Evolutionary conservation across 441 rosid genomes (phyloP).

Genomic region (Macaranga tanarius): DNA sequence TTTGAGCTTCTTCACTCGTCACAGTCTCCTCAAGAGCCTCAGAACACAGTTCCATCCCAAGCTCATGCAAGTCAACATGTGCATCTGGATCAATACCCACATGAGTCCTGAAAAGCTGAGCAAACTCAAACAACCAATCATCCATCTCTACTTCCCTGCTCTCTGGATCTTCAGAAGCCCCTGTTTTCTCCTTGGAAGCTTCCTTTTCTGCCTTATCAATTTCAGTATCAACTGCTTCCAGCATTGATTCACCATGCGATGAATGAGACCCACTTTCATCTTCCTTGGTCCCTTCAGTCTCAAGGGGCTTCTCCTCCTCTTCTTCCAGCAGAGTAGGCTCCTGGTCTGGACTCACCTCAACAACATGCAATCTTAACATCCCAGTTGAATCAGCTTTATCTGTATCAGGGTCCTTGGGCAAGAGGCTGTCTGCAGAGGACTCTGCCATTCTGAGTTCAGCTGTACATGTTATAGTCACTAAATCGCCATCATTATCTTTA

Average conservation of each 20-base stretch:
- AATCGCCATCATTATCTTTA: slow-evolving; percentile 87
- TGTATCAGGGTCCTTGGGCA: slow-evolving; percentile 50
- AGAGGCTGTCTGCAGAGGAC: slow-evolving; percentile 49
- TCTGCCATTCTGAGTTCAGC: slow-evolving; percentile 79
- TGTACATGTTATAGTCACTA: slow-evolving; percentile 78
- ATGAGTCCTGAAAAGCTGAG: slow-evolving; percentile 84
- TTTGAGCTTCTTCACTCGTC: slow-evolving; percentile 85
- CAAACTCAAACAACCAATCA: slow-evolving; percentile 95
- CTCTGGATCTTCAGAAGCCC: slow-evolving; percentile 62
- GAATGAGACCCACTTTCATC: slow-evolving; percentile 53
- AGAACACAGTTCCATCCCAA: slow-evolving; percentile 95
- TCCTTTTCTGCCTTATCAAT: slow-evolving; percentile 47
- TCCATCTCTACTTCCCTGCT: slow-evolving; percentile 88
- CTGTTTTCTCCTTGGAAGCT: slow-evolving; percentile 49
- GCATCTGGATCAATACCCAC: slow-evolving; percentile 94
- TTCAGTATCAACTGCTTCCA: slow-evolving; percentile 49
- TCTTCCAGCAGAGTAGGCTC: slow-evolving; percentile 72
- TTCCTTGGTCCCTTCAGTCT: slow-evolving; percentile 49
- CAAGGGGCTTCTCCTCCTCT: slow-evolving; percentile 71
- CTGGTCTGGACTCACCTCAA: slow-evolving; percentile 87
- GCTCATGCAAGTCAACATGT: slow-evolving; percentile 86
- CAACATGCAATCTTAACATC: slow-evolving; percentile 77
- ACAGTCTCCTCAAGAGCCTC: slow-evolving; percentile 96
- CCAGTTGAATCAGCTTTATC: slow-evolving; percentile 52
- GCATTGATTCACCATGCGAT: slow-evolving; percentile 45